Percentiles rank a stretch among this genome's conserved stretches.
These are phyloP conservation scores for Diplodia sapinea DNA, from an alignment of 2,329 filamentous ascomycete species.

Conservation along the genomic window DNA sequence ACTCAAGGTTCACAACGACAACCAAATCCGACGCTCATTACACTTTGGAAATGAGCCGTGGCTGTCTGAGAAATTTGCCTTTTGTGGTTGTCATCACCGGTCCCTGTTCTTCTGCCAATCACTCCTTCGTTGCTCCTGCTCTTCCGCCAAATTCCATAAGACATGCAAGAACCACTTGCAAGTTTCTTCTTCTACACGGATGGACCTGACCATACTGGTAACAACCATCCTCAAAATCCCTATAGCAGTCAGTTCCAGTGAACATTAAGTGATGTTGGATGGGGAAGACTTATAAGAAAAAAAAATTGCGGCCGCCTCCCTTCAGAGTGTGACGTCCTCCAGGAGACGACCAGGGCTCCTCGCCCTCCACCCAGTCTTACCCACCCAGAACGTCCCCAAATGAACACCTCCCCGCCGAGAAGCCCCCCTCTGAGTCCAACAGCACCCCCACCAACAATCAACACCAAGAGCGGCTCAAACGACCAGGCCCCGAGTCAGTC, in stretches of 20 bases:
- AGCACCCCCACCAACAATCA: neutral
- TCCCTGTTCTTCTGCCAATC: neutral
- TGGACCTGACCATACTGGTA: neutral
- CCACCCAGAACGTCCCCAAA: slow-evolving; percentile 1
- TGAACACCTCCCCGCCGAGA: slow-evolving; percentile 2
- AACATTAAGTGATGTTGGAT: neutral
- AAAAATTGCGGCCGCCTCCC: slow-evolving; percentile 19
- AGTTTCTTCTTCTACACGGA: neutral
- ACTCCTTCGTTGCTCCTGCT: neutral
- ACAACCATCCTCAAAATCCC: neutral
- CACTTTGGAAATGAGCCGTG: neutral
- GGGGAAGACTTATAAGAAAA: slow-evolving; percentile 27
- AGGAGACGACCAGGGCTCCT: slow-evolving; percentile 30
- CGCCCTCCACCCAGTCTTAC: slow-evolving; percentile 31
- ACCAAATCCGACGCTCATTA: neutral
- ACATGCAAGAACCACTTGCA: neutral
- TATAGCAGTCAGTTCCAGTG: slow-evolving; percentile 13
- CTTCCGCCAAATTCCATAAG: neutral
- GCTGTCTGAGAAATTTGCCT: slow-evolving; percentile 28
- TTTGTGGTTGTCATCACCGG: slow-evolving; percentile 29
- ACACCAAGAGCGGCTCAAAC: neutral
- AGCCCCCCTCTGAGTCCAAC: slow-evolving; percentile 7
- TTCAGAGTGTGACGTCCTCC: slow-evolving; percentile 15
- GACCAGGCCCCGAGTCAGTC: neutral
- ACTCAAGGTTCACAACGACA: slow-evolving; percentile 18